Evolutionary conservation across 2,329 filamentous ascomycete species (phyloP).

Genomic region (Fusarium keratoplasticum): DNA sequence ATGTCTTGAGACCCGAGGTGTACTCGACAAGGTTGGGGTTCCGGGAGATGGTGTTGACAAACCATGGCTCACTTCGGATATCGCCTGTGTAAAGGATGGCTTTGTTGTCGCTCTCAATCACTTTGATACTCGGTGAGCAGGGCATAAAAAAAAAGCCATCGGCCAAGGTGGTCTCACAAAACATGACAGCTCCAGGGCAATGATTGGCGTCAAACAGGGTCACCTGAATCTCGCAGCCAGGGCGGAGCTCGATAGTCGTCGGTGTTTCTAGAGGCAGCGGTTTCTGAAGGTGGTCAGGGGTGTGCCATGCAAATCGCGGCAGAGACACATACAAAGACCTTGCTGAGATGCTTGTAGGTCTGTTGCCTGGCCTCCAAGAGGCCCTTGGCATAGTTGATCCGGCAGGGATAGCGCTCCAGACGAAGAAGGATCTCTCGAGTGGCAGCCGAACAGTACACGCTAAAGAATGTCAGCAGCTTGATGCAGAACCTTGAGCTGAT

Average conservation of each 20-base stretch:
- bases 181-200: conserved; percentile 92
- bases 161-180: conserved; percentile 60
- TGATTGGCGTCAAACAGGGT: conserved; percentile 94
- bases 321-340: conserved; percentile 65
- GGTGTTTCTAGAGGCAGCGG: conserved; percentile 85
- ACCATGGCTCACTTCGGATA: conserved; percentile 87
- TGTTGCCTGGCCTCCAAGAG: conserved; percentile 80
- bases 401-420: conserved; percentile 81
- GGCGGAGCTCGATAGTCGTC: conserved; percentile 78
- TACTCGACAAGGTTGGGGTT: conserved; percentile 83
- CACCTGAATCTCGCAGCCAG: conserved; percentile 76
- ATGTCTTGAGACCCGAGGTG: conserved; percentile 69
- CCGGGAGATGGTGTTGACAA: conserved; percentile 78
- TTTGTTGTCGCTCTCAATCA: conserved; percentile 79
- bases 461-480: conserved; percentile 37
- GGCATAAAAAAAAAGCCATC: too few species aligned
- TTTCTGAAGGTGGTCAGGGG: conserved; percentile 61
- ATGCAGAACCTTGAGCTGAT: neutral
- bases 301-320: fast-evolving
- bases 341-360: conserved; percentile 81
- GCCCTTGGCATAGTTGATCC: conserved; percentile 83
- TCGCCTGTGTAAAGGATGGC: conserved; percentile 91
- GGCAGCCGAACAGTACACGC: conserved; percentile 87
- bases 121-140: conserved; percentile 44
- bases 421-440: conserved; percentile 84